These are phyloP conservation scores for Pseudonectria foliicola DNA, from an alignment of 2,329 filamentous ascomycete genomes.

Conservation along the genomic window DNA sequence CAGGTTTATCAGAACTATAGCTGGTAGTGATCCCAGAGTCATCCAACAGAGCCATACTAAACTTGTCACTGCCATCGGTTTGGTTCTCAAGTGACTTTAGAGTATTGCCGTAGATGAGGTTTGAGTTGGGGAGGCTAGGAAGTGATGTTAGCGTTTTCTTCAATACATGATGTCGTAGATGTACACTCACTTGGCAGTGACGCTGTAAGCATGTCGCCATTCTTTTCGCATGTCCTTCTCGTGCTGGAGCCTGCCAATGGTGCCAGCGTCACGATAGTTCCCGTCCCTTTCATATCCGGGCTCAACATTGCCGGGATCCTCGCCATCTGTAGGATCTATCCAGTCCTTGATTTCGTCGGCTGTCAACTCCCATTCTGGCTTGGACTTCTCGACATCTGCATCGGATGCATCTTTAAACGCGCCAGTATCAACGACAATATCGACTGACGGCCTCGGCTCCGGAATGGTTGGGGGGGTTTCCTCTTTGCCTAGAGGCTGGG, in stretches of 20 bases:
- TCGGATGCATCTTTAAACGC: too few species aligned
- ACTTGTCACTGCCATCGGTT: slow-evolving; percentile 29
- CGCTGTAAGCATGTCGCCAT: slow-evolving; percentile 34
- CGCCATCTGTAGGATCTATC: slow-evolving; percentile 28
- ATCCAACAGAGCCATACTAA: slow-evolving; percentile 23
- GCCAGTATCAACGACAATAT: too few species aligned
- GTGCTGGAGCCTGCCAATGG: slow-evolving; percentile 28
- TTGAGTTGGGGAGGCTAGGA: slow-evolving; percentile 36
- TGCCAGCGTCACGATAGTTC: slow-evolving; percentile 24
- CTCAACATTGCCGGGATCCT: slow-evolving; percentile 28
- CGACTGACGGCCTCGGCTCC: too few species aligned
- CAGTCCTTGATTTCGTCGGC: slow-evolving; percentile 30
- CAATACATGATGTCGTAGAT: slow-evolving; percentile 12
- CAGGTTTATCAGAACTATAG: slow-evolving; percentile 41
- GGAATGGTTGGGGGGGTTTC: too few species aligned
- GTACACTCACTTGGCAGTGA: slow-evolving; percentile 32
- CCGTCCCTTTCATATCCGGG: slow-evolving; percentile 32
- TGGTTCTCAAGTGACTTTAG: slow-evolving; percentile 38
- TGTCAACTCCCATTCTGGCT: slow-evolving; percentile 27
- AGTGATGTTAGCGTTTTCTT: not conserved
- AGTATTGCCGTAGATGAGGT: slow-evolving; percentile 51
- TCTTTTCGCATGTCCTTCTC: slow-evolving; percentile 37
- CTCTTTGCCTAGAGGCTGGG: too few species aligned
- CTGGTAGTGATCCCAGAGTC: slow-evolving; percentile 28
- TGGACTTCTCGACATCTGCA: slow-evolving; percentile 1